phyloP scores from a whole-genome alignment of 768 basidiomycete species.

The Sistotremastrum niveocremeum region DNA sequence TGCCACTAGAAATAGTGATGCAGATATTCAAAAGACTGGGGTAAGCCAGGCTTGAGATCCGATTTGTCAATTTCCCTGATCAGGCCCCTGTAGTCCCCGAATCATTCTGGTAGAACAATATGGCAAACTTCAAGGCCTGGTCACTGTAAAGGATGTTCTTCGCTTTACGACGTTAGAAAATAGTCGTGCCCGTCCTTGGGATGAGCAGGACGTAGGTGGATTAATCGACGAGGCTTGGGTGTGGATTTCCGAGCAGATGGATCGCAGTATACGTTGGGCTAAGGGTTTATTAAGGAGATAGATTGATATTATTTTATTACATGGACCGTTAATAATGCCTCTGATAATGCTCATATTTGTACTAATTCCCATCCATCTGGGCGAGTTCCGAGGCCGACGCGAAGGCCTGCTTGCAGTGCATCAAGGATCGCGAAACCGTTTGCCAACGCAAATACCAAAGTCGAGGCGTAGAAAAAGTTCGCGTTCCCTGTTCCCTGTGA shows the following conservation, averaged over 20 bases:
- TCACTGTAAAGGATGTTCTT: constrained; percentile 93
- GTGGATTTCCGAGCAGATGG: constrained; percentile 3
- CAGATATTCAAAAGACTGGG: constrained; percentile 97
- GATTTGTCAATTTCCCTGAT: not conserved
- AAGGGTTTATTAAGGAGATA: too few species aligned
- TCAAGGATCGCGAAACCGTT: constrained; percentile 79
- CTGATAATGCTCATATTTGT: too few species aligned
- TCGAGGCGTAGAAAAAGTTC: constrained; percentile 96
- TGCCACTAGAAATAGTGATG: constrained; percentile 94
- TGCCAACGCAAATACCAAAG: constrained; percentile 82
- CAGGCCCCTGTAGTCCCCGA: constrained; percentile 49
- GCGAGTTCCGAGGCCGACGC: too few species aligned
- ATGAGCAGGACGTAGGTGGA: constrained; percentile 10
- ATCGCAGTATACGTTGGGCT: not conserved
- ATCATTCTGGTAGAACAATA: constrained; percentile 91
- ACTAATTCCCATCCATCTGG: too few species aligned
- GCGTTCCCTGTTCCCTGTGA: constrained; percentile 88
- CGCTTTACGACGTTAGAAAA: constrained; percentile 54
- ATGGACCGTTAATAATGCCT: too few species aligned
- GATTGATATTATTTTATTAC: too few species aligned
- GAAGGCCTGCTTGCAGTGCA: constrained; percentile 55
- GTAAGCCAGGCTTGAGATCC: constrained; percentile 33
- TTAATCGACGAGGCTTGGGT: constrained; percentile 2
- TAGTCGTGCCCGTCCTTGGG: constrained; percentile 24
- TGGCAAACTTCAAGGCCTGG: constrained; percentile 69